phyloP scores from a whole-genome alignment of 345 rosid genomes.

The Camelina neglecta region DNA sequence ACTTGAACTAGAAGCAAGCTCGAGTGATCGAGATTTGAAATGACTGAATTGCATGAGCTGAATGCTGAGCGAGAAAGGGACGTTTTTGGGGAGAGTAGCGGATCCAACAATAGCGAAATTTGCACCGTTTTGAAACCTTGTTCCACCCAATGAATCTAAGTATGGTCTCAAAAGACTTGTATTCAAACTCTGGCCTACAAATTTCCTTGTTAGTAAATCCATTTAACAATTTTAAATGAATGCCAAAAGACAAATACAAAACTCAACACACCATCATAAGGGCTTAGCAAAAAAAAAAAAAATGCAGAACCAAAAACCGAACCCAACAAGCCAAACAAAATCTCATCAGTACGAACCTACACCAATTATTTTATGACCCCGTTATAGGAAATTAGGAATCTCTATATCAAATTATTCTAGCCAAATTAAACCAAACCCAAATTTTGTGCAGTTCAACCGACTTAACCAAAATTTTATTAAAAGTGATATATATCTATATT shows the following conservation, averaged over 20 bases:
- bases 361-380: no score
- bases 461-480: no score
- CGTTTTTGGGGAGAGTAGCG: conserved; percentile 70
- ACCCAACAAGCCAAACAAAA: no score
- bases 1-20: conserved; percentile 54
- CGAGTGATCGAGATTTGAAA: conserved; percentile 67
- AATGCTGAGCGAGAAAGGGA: conserved; percentile 71
- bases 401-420: neutral
- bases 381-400: no score
- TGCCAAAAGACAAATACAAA: no score
- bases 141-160: conserved; percentile 64
- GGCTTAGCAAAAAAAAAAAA: no score
- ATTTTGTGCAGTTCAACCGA: no score
- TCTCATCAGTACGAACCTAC: no score
- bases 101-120: conserved; percentile 83
- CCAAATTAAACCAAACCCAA: no score
- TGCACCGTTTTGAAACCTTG: conserved; percentile 69
- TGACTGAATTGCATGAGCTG: conserved; percentile 78
- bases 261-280: neutral
- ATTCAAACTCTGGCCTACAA: conserved; percentile 85
- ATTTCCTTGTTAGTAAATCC: neutral
- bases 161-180: conserved; percentile 65
- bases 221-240: neutral
- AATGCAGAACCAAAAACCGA: no score
- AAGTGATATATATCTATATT: no score